phyloP scores from a whole-genome alignment of 371 early-diverging fungal species.

The Haplosporangium sp. region DNA sequence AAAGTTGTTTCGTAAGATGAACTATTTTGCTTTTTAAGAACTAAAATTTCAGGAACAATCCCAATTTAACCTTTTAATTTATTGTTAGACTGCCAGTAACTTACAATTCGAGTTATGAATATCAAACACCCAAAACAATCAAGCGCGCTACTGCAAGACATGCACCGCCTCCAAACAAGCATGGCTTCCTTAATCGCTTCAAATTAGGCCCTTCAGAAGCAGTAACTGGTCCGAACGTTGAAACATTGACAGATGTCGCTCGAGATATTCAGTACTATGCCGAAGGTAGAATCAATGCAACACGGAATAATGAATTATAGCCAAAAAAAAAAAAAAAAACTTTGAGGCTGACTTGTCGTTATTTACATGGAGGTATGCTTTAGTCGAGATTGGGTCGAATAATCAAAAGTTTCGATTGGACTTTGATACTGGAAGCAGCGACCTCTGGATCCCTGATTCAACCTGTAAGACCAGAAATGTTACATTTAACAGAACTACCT shows the following conservation, averaged over 20 bases:
- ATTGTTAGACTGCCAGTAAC: slow-evolving; percentile 30
- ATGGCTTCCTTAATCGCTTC: slow-evolving; percentile 26
- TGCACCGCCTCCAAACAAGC: slow-evolving; percentile 15
- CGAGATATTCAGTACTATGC: slow-evolving; percentile 53
- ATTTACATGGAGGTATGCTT: neutral
- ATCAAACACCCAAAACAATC: slow-evolving; percentile 29
- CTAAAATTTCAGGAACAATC: neutral
- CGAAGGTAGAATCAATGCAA: slow-evolving; percentile 22
- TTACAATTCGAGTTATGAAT: slow-evolving; percentile 31
- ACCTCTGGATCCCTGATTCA: slow-evolving; percentile 65
- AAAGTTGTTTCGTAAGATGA: slow-evolving; percentile 33
- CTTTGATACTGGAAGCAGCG: slow-evolving; percentile 88
- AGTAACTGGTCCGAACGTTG: slow-evolving; percentile 18
- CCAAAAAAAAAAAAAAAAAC: neutral
- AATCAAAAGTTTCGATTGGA: slow-evolving; percentile 82
- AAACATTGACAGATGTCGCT: slow-evolving; percentile 39
- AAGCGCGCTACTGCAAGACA: slow-evolving; percentile 28
- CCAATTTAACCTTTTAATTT: neutral
- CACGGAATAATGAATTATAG: neutral
- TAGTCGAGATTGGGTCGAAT: slow-evolving; percentile 83
- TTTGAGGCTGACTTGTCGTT: neutral
- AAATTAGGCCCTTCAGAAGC: slow-evolving; percentile 9
- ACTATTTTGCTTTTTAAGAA: neutral
- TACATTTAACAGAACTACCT: slow-evolving; percentile 27
- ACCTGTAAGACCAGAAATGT: slow-evolving; percentile 30